A percentile compares a stretch with the other conserved stretches of the same genome.
Evolutionary conservation across 1,284 basidiomycete species (phyloP).

Genomic region (Macrocystidia cucumis): DNA sequence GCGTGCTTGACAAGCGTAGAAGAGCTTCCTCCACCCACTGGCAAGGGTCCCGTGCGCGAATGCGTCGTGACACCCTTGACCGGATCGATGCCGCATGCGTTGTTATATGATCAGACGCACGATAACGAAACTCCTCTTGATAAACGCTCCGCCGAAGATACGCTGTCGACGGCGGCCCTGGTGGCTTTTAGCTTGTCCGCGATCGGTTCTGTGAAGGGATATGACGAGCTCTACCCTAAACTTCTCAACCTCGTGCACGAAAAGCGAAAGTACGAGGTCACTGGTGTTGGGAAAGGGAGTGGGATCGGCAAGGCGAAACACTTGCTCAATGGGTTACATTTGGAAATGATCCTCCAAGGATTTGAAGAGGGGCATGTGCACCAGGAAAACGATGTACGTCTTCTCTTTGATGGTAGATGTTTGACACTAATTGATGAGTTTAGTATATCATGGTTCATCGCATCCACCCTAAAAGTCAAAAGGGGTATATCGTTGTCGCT

Average conservation of each 20-base stretch:
- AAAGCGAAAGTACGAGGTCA: conserved; percentile 68
- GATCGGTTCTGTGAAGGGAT: conserved; percentile 89
- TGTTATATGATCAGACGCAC: conserved; percentile 92
- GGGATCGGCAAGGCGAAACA: conserved; percentile 82
- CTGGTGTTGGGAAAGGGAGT: conserved; percentile 40
- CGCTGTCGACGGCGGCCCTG: conserved; percentile 85
- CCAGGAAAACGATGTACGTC: conserved; percentile 85
- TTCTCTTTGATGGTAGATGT: conserved; percentile 2
- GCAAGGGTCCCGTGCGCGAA: conserved; percentile 67
- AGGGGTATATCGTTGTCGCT: conserved; percentile 85
- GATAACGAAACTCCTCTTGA: conserved; percentile 89
- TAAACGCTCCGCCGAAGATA: conserved; percentile 89
- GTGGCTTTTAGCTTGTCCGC: conserved; percentile 84
- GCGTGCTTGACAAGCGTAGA: conserved; percentile 74
- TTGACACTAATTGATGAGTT: conserved; percentile 6
- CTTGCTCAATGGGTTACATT: conserved; percentile 78
- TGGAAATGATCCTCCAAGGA: conserved; percentile 81
- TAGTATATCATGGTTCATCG: conserved; percentile 91
- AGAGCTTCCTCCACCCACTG: conserved; percentile 71
- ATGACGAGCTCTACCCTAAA: conserved; percentile 94
- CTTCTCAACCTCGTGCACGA: conserved; percentile 83
- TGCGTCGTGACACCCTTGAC: conserved; percentile 74
- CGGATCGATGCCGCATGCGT: conserved; percentile 84
- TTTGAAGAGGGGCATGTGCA: conserved; percentile 91
- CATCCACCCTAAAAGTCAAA: conserved; percentile 84